Base-by-base conservation (phyloP, 805 yeast species). In the Pichia insulana region DNA sequence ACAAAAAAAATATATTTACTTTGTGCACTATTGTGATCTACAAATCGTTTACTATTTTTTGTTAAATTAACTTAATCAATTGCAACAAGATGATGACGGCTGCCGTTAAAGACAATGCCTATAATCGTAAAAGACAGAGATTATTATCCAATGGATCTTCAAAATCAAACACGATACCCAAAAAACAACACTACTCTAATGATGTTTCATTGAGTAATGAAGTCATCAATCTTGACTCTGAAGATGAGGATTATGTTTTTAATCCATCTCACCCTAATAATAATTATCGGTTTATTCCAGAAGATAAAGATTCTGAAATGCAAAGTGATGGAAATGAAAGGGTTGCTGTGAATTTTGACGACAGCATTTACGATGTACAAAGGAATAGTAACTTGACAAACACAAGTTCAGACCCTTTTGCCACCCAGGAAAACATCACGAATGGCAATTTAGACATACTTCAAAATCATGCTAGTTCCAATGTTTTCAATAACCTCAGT, bases 171-270 rank as follows among this genome's bases (percentile, higher is more conserved):
- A 30, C 40, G 18, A 19, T 44, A 30, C 41, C 44, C 19, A 48
- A 48, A 37, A 47, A 43, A 15, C 46, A 36, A 15, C 46, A 43
- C 18, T 40, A 19, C 15, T 32, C 37, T 17, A 33, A 43, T 30
- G 17, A 34, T 12, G 15, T 28, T 12, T 11, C 10, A n/a, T 18
- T 40, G 11, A 43, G 41, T 28, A 41, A 17, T 33, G 65, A 65
- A 45, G 56, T 67, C 3, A 59, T 67, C 28, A 57, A 63, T 31
- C 47, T 68, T 36, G 72, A 66, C 40, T 68, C 73, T 0, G 73
- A 68, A 37, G 65, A 66, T 20, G 70, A 66, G 15, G 60, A 61
- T 20, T 62, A 63, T 40, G 49, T 51, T 26, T 59, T 58, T 38
- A 53, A 52, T 32, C 52, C 25, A 22, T 22, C 25, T 5, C 5